Evolutionary conservation across 345 rosid genomes (phyloP).

Genomic region (Lepidium sativum): DNA sequence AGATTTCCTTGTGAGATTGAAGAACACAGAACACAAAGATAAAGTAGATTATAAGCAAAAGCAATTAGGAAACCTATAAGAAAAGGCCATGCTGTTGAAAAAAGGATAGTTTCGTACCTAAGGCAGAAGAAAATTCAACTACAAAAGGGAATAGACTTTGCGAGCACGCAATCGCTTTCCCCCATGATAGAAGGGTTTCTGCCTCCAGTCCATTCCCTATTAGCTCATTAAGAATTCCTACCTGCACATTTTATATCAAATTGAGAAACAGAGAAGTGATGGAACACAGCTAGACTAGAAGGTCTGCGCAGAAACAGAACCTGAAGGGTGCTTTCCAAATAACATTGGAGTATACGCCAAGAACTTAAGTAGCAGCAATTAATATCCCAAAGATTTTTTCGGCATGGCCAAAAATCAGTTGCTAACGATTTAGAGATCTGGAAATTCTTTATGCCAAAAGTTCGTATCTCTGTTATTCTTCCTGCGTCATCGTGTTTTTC

Average conservation of each 20-base stretch:
- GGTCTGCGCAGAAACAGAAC: conserved; percentile 32
- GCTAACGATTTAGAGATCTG: conserved; percentile 39
- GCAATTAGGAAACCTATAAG: background rate
- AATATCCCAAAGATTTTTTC: conserved; percentile 32
- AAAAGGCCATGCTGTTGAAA: background rate
- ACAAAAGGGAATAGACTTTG: conserved; percentile 52
- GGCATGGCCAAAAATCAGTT: conserved; percentile 50
- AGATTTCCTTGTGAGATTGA: conserved; percentile 44
- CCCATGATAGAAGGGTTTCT: conserved; percentile 67
- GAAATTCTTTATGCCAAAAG: conserved; percentile 34
- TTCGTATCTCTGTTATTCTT: conserved; percentile 31
- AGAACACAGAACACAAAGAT: background rate
- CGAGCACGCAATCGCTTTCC: conserved; percentile 55
- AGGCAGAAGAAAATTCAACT: conserved; percentile 60
- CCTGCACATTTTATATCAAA: conserved; percentile 34
- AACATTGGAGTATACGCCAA: conserved; percentile 78
- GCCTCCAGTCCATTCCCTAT: conserved; percentile 78
- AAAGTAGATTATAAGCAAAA: conserved; percentile 8
- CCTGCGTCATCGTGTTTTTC: conserved; percentile 38
- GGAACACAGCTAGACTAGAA: background rate
- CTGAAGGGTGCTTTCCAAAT: conserved; percentile 93
- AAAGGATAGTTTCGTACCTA: conserved; percentile 42
- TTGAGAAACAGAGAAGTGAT: conserved; percentile 7
- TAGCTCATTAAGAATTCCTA: conserved; percentile 64
- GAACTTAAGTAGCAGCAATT: conserved; percentile 64